Percentiles rank a stretch among this genome's conserved stretches.
Conservation (phyloP, 805 yeast species). For the Ogataea paraovalis region DNA sequence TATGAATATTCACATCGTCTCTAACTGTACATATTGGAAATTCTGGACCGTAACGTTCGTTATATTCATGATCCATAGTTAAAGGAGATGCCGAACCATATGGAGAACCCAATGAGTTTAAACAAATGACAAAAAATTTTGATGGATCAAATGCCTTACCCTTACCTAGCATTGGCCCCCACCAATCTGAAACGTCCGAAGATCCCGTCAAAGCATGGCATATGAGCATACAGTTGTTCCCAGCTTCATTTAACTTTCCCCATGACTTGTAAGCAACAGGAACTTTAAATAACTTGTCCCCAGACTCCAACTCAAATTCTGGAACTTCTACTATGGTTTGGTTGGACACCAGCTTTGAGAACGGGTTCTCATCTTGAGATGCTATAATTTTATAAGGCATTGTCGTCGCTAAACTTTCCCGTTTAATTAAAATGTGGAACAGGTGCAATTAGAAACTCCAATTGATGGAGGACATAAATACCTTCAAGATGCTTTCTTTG, state of each 20-base stretch:
- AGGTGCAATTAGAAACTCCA: too few relatives aligned
- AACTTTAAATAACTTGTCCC: conserved; percentile 63
- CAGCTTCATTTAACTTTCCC: conserved; percentile 74
- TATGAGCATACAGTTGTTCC: conserved; percentile 79
- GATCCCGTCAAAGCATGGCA: conserved; percentile 97
- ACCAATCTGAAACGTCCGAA: conserved; percentile 95
- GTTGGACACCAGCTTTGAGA: conserved; percentile 61
- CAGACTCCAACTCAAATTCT: conserved; percentile 71
- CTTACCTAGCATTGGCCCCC: conserved; percentile 93
- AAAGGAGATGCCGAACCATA: conserved; percentile 95
- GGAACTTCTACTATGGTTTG: conserved; percentile 82
- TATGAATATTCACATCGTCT: conserved; percentile 84
- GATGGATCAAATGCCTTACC: conserved; percentile 89
- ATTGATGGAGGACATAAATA: too few relatives aligned
- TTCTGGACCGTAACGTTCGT: conserved; percentile 83
- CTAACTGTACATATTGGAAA: conserved; percentile 92
- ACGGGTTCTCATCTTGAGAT: conserved; percentile 60
- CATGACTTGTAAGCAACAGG: conserved; percentile 96
- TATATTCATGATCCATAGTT: conserved; percentile 72
- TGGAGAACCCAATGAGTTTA: conserved; percentile 94
- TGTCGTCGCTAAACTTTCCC: too few relatives aligned
- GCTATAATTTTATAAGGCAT: conserved; percentile 37
- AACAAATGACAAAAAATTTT: conserved; percentile 77
- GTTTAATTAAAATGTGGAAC: too few relatives aligned
- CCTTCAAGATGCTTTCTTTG: too few relatives aligned